These are phyloP conservation scores for Fistulinella staudtii DNA, from an alignment of 1,284 basidiomycete genomes.

Conservation along the genomic window DNA sequence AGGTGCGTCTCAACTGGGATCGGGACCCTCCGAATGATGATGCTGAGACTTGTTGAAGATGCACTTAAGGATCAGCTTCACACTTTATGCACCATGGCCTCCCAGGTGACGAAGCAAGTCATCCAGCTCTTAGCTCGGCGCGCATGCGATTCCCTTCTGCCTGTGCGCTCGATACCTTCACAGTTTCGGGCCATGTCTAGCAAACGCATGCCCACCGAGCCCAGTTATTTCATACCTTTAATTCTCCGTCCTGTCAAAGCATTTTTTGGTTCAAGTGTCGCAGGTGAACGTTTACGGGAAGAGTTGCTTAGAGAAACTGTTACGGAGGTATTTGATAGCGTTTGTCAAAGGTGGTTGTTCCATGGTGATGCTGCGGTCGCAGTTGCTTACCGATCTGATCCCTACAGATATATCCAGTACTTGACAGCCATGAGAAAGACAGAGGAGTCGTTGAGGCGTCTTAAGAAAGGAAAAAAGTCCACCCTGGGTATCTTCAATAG, in stretches of 20 bases:
- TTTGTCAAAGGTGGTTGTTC: conserved; percentile 57
- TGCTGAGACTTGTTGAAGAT: conserved; percentile 37
- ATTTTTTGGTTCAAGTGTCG: conserved; percentile 66
- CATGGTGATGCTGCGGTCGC: background rate
- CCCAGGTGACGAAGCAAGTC: conserved; percentile 61
- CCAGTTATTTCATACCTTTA: conserved; percentile 80
- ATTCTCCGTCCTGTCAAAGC: conserved; percentile 80
- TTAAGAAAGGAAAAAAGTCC: conserved; percentile 82
- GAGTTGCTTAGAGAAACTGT: conserved; percentile 54
- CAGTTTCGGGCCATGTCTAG: conserved; percentile 82
- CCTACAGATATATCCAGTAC: conserved; percentile 60
- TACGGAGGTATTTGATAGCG: conserved; percentile 67
- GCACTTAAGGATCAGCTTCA: conserved; percentile 54
- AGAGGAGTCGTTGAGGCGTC: conserved; percentile 78
- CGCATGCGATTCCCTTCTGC: conserved; percentile 80
- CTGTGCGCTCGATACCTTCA: conserved; percentile 84
- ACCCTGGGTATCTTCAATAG: conserved; percentile 76
- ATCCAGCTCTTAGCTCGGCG: conserved; percentile 71
- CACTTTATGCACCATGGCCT: conserved; percentile 45
- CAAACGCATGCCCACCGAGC: conserved; percentile 64
- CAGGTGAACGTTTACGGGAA: conserved; percentile 55
- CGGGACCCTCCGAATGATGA: background rate
- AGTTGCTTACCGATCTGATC: conserved; percentile 4
- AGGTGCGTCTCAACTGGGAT: conserved; percentile 38
- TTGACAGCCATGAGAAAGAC: conserved; percentile 85